Conservation (phyloP, 805 yeast genomes). For the Nakazawaea ernobii region DNA sequence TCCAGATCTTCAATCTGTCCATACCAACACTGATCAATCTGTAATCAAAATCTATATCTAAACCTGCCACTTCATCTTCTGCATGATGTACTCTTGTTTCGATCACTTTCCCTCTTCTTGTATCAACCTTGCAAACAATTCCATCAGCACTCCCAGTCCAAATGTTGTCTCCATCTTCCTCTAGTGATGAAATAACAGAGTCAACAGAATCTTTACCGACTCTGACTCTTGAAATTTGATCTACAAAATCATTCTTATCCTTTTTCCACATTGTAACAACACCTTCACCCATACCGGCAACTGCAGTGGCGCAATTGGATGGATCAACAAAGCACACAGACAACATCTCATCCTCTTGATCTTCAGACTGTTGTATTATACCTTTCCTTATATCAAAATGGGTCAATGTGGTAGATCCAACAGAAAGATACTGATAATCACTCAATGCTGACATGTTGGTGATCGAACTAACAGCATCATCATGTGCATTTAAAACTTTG, state of each 20-base stretch:
- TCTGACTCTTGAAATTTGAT: conserved; percentile 74
- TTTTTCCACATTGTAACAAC: conserved; percentile 83
- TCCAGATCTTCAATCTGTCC: conserved; percentile 80
- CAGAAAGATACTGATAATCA: conserved; percentile 70
- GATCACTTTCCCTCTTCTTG: conserved; percentile 53
- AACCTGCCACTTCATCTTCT: conserved; percentile 64
- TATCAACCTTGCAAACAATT: conserved; percentile 58
- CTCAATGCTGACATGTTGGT: conserved; percentile 64
- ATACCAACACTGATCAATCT: conserved; percentile 78
- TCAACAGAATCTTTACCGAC: conserved; percentile 69
- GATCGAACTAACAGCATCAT: conserved; percentile 74
- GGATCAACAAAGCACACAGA: conserved; percentile 66
- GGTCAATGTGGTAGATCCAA: conserved; percentile 78
- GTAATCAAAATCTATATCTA: conserved; percentile 80
- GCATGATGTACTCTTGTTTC: conserved; percentile 64
- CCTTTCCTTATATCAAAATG: conserved; percentile 77
- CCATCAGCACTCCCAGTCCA: conserved; percentile 86
- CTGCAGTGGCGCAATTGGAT: conserved; percentile 53
- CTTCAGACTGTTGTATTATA: conserved; percentile 62
- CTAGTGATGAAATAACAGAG: conserved; percentile 53
- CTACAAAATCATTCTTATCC: conserved; percentile 58
- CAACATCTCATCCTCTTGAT: conserved; percentile 90
- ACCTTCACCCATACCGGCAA: conserved; percentile 91
- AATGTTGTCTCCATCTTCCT: conserved; percentile 44
- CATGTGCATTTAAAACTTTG: conserved; percentile 53